A percentile compares a stretch with the other conserved stretches of the same genome.
These are phyloP conservation scores for Apiotrichum brassicae DNA, from an alignment of 1,284 basidiomycete genomes.

Conservation along the genomic window DNA sequence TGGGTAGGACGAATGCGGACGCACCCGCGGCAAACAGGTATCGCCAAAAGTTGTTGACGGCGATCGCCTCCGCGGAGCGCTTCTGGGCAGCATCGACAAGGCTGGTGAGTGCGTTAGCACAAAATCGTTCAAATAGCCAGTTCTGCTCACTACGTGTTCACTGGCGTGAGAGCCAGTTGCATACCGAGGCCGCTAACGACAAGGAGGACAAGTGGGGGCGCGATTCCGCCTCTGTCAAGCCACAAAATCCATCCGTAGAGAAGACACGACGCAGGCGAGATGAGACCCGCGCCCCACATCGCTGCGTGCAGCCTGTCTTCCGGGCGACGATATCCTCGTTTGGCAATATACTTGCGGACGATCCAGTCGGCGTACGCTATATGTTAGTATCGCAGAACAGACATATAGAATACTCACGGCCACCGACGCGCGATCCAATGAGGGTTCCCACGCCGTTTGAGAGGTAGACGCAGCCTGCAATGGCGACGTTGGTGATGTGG, in stretches of 20 bases:
- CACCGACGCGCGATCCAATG: conserved; percentile 54
- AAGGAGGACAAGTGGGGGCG: conserved; percentile 31
- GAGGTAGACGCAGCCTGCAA: conserved; percentile 59
- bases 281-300: conserved; percentile 49
- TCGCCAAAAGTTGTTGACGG: conserved; percentile 43
- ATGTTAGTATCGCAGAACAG: background rate
- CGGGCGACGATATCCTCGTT: conserved; percentile 52
- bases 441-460: conserved; percentile 59
- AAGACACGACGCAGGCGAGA: conserved; percentile 46
- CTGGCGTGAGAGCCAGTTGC: conserved; percentile 51
- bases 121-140: conserved; percentile 3
- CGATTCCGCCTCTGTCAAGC: conserved; percentile 36
- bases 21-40: conserved; percentile 47
- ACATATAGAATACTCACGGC: conserved; percentile 34
- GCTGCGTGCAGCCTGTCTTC: conserved; percentile 58
- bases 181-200: conserved; percentile 47
- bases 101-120: background rate
- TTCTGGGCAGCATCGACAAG: conserved; percentile 55
- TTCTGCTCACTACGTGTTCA: conserved; percentile 50
- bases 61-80: conserved; percentile 53
- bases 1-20: conserved; percentile 51
- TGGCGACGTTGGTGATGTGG: conserved; percentile 55
- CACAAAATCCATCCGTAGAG: conserved; percentile 41
- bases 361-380: conserved; percentile 52
- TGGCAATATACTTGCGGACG: conserved; percentile 50